Base-by-base conservation (phyloP, 1,284 basidiomycete species). In the Cutaneotrichosporon curvatum region DNA sequence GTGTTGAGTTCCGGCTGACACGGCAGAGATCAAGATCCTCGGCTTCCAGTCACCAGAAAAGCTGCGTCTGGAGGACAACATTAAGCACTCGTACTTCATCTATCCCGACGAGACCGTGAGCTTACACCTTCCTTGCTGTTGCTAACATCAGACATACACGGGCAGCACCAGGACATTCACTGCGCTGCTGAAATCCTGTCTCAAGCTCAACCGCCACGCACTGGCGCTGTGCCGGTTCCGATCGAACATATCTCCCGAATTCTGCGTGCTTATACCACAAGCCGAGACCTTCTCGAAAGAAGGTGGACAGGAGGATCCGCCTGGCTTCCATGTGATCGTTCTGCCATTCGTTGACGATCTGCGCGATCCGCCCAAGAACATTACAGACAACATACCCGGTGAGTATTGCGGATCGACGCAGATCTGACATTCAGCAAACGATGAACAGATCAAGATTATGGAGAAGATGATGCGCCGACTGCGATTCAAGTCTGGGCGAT, bases 311-410 rank as follows among this genome's bases (percentile, higher is more conserved):
- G 76, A 78, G 34, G 81, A 85, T 43, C 88, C 94, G 18, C 82
- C 87, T 1, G 95, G 95, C 1, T 87, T 98, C 67, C 88, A 97
- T 71, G 75, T 97, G 43, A 85, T 96, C 50, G 82, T 84, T 10
- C 71, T 97, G 20, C 92, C 94, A 0, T 99, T 86, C 63, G 85
- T 87, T 7, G 94, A 99, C 63, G 95, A 98, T 61, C 84, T 98
- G 40, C 82, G 94, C 38, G 76, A 79, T 25, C 82, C 83, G 7
- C 84, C 86, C 6, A 69, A 60, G 42, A 66, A 61, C 19, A 57
- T 71, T 19, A 65, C 55, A 14, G 55, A 66, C 28, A 63, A 37
- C 65, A 81, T 41, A 74, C 79, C 45, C 68, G 76, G 62, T 78
- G 76, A 75, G 82, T n/a, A n/a, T n/a, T n/a, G n/a, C n/a, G n/a